Base-by-base conservation (phyloP, 768 basidiomycete species). In the Psilocybe cubensis region DNA sequence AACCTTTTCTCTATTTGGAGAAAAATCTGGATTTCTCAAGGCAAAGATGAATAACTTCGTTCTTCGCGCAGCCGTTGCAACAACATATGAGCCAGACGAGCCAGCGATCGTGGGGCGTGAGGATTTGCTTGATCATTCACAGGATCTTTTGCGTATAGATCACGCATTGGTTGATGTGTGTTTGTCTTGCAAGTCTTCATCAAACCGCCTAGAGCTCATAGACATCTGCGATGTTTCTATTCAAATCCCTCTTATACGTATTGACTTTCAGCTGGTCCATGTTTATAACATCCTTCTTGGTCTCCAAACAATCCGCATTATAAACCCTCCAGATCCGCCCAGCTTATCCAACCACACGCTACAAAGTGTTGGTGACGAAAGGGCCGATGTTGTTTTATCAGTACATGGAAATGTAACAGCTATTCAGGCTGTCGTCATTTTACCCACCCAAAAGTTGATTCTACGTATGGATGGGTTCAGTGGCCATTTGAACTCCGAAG, bases 261-360 rank as follows among this genome's bases (percentile, higher is more conserved):
- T 77, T 5, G 75, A 74, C 42, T 77, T 92, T 57, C 81, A 85
- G 63, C 71, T 92, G 53, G 82, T 83, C 14, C 85, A 89, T 67
- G 74, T 88, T 27, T 95, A 95, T 67, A 87, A 85, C 63, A 63
- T 77, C 14, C 74, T 94, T 41, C 79, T 93, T 46, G 90, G 87
- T 9, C 48, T 79, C 7, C 79, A 81, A 44, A 84, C 84, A 2
- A 27, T 89, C 43, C 70, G 76, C 58, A 66, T 70, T 1, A 66
- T 91, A 24, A 63, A 61, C 8, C 64, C 62, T 29, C 51, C 53
- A 33, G 56, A 31, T 23, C 46, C 6, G 17, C 41, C 21, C n/a
- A 24, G 20, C 14, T 28, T 31, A 5, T n/a, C 40, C 10, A 23
- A 12, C 14, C 33, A 29, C 21, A 23, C 9, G 8, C 57, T 56